Percentiles rank a stretch among this genome's conserved stretches.
Conservation (phyloP, 176 grass and related monocot species). For the Hyparrhenia diplandra region DNA sequence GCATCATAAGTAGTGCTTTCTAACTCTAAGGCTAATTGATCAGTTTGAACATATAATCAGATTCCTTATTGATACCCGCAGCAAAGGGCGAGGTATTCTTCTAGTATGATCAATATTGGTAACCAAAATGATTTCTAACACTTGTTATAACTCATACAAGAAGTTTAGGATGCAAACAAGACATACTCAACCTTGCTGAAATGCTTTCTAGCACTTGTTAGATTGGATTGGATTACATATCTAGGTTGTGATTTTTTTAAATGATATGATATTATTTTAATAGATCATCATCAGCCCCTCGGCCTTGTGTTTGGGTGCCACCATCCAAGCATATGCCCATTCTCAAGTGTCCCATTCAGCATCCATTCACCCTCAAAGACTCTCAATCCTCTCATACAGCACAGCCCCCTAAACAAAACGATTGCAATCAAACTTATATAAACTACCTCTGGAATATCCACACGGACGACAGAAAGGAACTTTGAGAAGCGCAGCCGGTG, state of each 20-base stretch:
- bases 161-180: background rate
- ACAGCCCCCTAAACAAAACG: background rate
- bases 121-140: no score
- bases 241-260: background rate
- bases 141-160: no score
- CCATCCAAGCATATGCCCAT: background rate
- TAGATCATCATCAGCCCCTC: background rate
- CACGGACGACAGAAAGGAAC: constrained; percentile 54
- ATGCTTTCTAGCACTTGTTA: no score
- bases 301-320: background rate
- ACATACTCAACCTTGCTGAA: background rate
- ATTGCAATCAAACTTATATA: constrained; percentile 12
- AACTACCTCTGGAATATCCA: constrained; percentile 45
- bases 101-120: no score
- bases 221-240: background rate
- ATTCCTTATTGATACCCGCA: no score
- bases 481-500: constrained; percentile 72
- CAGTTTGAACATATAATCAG: constrained; percentile 15
- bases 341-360: no score
- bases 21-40: background rate
- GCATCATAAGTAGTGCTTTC: background rate
- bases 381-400: no score
- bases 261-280: background rate
- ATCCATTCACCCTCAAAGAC: no score
- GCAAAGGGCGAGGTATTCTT: no score